Evolutionary conservation across 306 rosid species (phyloP).

Genomic region (Biancaea sappan): DNA sequence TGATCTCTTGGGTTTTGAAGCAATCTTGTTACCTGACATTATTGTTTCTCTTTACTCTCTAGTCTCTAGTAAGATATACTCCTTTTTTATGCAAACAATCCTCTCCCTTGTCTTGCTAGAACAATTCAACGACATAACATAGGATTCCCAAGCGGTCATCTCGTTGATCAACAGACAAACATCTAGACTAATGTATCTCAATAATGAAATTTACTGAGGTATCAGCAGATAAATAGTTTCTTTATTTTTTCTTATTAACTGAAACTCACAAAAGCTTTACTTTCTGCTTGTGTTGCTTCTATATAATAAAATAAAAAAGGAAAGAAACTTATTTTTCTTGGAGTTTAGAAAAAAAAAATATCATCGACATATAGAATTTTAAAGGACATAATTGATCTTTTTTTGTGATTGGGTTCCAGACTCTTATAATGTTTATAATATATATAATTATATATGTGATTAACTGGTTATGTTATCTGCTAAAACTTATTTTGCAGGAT

Average conservation of each 20-base stretch:
- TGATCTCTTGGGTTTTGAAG: background rate
- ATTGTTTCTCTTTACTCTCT: background rate
- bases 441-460: too few relatives aligned
- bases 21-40: background rate
- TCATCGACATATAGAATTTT: background rate
- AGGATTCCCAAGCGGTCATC: background rate
- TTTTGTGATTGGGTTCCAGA: background rate
- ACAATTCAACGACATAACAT: background rate
- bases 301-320: too few relatives aligned
- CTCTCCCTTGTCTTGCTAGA: background rate
- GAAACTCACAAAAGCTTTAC: slow-evolving; percentile 5
- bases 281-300: too few relatives aligned
- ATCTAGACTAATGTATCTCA: background rate
- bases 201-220: background rate
- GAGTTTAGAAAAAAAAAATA: background rate
- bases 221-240: background rate
- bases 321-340: too few relatives aligned
- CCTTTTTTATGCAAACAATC: background rate
- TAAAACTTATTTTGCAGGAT: slow-evolving; percentile 56
- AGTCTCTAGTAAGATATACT: too few relatives aligned
- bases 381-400: slow-evolving; percentile 1
- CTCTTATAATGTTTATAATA: background rate
- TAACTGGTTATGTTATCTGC: background rate
- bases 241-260: too few relatives aligned
- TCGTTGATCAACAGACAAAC: background rate